Conservation (phyloP, 331 rosid species). For the Arachis monticola region DNA sequence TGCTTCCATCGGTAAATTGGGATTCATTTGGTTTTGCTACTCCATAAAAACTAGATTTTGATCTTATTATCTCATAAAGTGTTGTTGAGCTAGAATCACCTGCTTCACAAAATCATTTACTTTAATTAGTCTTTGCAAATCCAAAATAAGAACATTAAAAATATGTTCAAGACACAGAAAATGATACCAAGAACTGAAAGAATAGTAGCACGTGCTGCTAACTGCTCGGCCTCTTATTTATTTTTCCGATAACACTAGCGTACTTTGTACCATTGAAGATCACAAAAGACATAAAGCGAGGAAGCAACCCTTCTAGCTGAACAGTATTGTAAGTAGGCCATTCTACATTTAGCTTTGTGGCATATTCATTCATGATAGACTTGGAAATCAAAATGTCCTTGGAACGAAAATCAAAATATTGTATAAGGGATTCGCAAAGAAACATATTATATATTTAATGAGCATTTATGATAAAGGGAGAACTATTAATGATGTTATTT, state of each 20-base stretch:
- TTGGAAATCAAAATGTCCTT: slow-evolving; percentile 56
- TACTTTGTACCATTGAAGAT: slow-evolving; percentile 54
- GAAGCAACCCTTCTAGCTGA: slow-evolving; percentile 36
- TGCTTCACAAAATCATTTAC: neutral
- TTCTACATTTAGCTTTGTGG: slow-evolving; percentile 52
- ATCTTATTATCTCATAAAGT: slow-evolving; percentile 43
- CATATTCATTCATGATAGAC: slow-evolving; percentile 61
- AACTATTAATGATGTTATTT: neutral
- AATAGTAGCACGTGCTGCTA: slow-evolving; percentile 60
- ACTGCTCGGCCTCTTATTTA: slow-evolving; percentile 68
- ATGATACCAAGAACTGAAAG: slow-evolving; percentile 53
- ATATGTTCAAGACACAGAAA: slow-evolving; percentile 3
- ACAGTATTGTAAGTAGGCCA: slow-evolving; percentile 48
- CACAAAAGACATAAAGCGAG: slow-evolving; percentile 48
- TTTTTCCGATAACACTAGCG: slow-evolving; percentile 43
- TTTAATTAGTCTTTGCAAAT: slow-evolving; percentile 9
- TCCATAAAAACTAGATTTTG: slow-evolving; percentile 44
- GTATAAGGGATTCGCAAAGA: neutral
- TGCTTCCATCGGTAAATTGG: neutral
- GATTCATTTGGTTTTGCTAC: slow-evolving; percentile 33
- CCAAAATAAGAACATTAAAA: neutral
- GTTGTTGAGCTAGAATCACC: slow-evolving; percentile 27
- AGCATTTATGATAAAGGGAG: neutral
- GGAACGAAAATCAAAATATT: slow-evolving; percentile 12
- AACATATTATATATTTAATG: neutral